phyloP scores from a whole-genome alignment of 345 rosid genomes.

The Eucalyptus sp. region DNA sequence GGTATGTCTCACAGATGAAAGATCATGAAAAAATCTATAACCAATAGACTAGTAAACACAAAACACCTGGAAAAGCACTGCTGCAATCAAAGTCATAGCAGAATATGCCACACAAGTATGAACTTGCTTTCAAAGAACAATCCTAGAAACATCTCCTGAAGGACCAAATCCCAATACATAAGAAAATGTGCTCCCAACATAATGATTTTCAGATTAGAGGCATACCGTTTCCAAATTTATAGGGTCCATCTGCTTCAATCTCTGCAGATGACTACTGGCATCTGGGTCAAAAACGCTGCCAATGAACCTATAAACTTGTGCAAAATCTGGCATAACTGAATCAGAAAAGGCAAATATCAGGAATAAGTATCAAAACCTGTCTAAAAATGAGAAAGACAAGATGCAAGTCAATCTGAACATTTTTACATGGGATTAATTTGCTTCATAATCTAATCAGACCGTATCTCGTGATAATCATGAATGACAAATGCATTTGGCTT shows the following conservation, averaged over 20 bases:
- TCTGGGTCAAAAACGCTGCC: conserved; percentile 84
- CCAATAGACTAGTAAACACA: neutral
- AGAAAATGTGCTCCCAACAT: neutral
- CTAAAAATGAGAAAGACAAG: neutral
- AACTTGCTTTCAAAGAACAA: neutral
- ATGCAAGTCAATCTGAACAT: neutral
- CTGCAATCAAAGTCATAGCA: neutral
- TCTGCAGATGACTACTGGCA: conserved; percentile 54
- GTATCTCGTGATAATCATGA: neutral
- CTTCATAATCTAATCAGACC: neutral
- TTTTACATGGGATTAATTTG: neutral
- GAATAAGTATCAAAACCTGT: neutral
- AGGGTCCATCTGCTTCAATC: conserved; percentile 82
- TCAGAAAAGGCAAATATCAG: neutral
- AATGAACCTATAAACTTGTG: conserved; percentile 84
- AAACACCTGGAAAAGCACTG: neutral
- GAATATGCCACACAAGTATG: neutral
- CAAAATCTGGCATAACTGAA: conserved; percentile 82
- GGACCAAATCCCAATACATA: neutral
- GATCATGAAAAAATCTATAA: neutral
- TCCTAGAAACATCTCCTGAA: neutral
- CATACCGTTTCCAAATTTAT: conserved; percentile 72
- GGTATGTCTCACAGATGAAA: neutral
- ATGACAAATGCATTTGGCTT: neutral
- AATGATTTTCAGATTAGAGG: neutral